Base-by-base conservation (phyloP, 805 yeast species). In the Starmerella bacillaris region DNA sequence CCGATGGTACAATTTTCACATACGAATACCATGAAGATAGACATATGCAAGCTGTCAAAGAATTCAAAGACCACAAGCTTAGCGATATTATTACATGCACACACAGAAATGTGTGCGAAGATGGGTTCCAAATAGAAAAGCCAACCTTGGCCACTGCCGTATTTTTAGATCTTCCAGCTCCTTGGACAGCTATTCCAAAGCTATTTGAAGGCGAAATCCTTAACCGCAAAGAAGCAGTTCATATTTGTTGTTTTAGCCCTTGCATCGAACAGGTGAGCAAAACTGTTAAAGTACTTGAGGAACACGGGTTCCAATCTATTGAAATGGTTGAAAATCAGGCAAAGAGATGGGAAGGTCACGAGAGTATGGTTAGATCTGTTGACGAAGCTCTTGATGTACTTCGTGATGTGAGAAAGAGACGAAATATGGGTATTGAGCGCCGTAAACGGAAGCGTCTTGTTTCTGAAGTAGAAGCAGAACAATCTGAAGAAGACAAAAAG, bases 231-330 rank as follows among this genome's bases (percentile, higher is more conserved):
- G 14, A 37, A 18, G 26, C 37, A 4, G 78, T 72, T 17, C 72
- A 78, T 3, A 66, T 89, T 36, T 89, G 99, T 57, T 89, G 98
- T 56, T 89, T 89, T 52, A 79, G 93, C 27, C 99, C 99, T 7
- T 89, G 99, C 56, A 78, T 89, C 32, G 99, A 89, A 57, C 99
- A 89, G 59, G 98, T 89, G 3, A 76, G 76, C 38, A 75, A 78
- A 51, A 79, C 96, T 0, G 72, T 86, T 9, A 75, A 70, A 43
- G 75, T 78, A 0, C 59, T 89, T 38, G 73, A 75, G 45, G 66
- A 61, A 22, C 54, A 73, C 29, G 94, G 92, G 1, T 89, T 95
- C 94, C 65, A 68, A 4, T 66, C 70, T 14, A 72, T 89, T 17
- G 94, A 89, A 56, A 78, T 82, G 84, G 92, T 86, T 3, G 96